Evolutionary conservation across 495 filamentous ascomycete species (phyloP), one percentile per base, ranked within the genome.

Genomic region (Tuber calosporum): DNA sequence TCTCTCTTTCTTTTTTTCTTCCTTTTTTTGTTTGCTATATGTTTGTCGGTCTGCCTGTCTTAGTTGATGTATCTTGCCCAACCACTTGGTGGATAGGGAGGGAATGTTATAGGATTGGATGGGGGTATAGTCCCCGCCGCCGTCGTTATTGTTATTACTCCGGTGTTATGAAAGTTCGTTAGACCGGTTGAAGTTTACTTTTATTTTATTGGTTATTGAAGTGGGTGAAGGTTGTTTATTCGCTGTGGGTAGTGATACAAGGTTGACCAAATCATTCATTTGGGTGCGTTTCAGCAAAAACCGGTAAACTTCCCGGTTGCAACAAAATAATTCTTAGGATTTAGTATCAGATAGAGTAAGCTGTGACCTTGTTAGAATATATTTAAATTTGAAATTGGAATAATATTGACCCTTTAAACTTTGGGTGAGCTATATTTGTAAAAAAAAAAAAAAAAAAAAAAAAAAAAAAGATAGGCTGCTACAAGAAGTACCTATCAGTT

Each of bases 91-190:
- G 53, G 53, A 62, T 62, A 13, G 48, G 53, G 48, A n/a, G n/a
- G 15, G n/a, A 30, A 53, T 53, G 20, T n/a, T n/a, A 53, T 53
- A 7, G 45, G 6, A 45, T 45, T 45, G 45, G 53, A 15, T 62
- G 4, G 53, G 26, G n/a, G 26, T 62, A 62, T 34, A n/a, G 13
- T 62, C n/a, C 26, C 13, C 22, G 22, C 26, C 45, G 22, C 7
- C 45, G 13, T 30, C 7, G 34, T 34, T 34, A 62, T 58, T 58
- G 30, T 62, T 30, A 62, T 30, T 30, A 62, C 11, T 30, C 45
- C 8, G 45, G 9, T n/a, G 13, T 72, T 41, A 67, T 68, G 26
- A 72, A 72, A 72, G 62, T 36, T 19, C 36, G n/a, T 68, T 72
- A 42, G 19, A 42, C 40, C 17, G 41, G 36, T 40, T 48, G 4